These are phyloP conservation scores for Batrachochytrium dendrobatidis DNA, from an alignment of 371 early-diverging fungal species.

Conservation along the genomic window DNA sequence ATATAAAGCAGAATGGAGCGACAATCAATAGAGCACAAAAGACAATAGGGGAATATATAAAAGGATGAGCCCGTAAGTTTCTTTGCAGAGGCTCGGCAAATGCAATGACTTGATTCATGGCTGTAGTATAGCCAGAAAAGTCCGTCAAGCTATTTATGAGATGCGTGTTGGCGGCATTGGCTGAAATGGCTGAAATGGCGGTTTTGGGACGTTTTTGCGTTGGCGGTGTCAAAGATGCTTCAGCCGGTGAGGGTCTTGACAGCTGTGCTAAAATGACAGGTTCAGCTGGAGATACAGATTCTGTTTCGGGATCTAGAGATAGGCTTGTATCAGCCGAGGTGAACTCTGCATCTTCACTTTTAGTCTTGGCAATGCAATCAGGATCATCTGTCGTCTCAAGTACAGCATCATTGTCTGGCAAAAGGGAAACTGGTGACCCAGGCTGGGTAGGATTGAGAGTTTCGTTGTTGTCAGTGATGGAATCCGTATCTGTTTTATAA, in stretches of 20 bases:
- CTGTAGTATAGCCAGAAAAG: not conserved
- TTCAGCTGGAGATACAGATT: not conserved
- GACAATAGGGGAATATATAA: not conserved
- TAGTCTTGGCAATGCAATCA: no score
- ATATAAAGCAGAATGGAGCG: not conserved
- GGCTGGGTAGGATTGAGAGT: no score
- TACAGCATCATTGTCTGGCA: no score
- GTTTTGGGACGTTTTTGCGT: not conserved
- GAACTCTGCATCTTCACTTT: no score
- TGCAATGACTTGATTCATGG: not conserved
- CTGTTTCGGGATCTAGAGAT: not conserved
- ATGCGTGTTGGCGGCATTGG: not conserved
- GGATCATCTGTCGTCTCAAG: no score
- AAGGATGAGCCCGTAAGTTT: not conserved
- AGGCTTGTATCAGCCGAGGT: constrained; percentile 1
- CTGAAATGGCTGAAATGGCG: not conserved
- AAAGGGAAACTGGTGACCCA: no score
- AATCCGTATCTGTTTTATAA: no score
- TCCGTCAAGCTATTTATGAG: not conserved
- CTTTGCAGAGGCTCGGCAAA: not conserved
- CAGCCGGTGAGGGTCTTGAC: not conserved
- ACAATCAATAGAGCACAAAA: not conserved
- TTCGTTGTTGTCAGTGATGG: no score
- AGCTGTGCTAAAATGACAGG: not conserved
- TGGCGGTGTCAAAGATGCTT: not conserved